Evolutionary conservation across 306 rosid species (phyloP), one percentile per base, ranked within the genome.

Genomic region (Citrullus colocynthis): DNA sequence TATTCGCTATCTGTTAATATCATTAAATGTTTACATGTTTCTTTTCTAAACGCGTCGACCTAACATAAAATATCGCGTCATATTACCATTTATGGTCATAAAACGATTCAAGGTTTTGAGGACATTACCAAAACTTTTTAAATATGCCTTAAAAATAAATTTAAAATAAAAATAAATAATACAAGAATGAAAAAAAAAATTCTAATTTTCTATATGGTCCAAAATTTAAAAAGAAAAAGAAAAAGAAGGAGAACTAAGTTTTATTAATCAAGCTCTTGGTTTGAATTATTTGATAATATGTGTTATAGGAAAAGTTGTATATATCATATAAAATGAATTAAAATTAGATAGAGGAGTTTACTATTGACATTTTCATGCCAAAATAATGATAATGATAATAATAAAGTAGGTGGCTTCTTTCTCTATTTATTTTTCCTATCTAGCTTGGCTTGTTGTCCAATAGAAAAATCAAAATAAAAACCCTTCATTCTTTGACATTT

Each of bases 281-380:
- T 18, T 55, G 20, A 5, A 17, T 18, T 55, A 59, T 59, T 59
- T 59, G 8, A 58, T 57, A 57, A 24, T 21, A 20, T 2, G 2
- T 52, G 1, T 52, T 49, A 17, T 54, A 54, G 5, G 39, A 9
- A 42, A 24, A 42, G 1, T 7, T 42, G 44, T 41, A 7, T 42
- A 8, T 42, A 8, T 42, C 10, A 56, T 56, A 56, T 18, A 56
- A n/a, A 56, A 17, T 56, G 7, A 56, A 58, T 9, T 21, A 20
- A 58, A 21, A 34, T 63, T 32, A 15, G 20, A 63, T 63, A 21
- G 16, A 63, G 24, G 36, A 71, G 75, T 82, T 74, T 79, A 78
- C 82, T 80, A 48, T 85, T 88, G 80, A 81, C 85, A 79, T 76
- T 86, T 88, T 84, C 88, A 85, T 87, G 93, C 90, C 24, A 42